Evolutionary conservation across 768 basidiomycete species (phyloP).

Genomic region (Boletus rex-veris): DNA sequence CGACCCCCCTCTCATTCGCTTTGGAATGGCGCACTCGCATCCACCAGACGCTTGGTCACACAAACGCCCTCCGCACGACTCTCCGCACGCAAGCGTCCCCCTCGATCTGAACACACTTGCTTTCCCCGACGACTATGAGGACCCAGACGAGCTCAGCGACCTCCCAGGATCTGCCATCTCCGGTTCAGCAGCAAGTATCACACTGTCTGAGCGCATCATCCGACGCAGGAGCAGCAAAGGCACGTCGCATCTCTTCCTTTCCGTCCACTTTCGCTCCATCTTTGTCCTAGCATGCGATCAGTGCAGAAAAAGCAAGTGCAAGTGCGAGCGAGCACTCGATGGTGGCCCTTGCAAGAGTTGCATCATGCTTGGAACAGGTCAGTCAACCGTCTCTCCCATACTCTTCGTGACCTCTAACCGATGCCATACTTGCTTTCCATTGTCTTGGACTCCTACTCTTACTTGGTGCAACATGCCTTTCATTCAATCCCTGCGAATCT

Average conservation of each 20-base stretch:
- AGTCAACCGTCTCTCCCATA: conserved; percentile 23
- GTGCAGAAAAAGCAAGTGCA: conserved; percentile 87
- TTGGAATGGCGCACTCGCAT: conserved; percentile 23
- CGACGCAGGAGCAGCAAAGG: conserved; percentile 78
- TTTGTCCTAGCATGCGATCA: conserved; percentile 70
- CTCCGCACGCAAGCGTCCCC: conserved; percentile 13
- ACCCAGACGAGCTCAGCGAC: conserved; percentile 51
- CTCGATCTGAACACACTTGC: conserved; percentile 35
- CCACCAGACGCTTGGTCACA: conserved; percentile 21
- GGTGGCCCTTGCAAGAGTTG: conserved; percentile 75
- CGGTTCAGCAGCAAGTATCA: conserved; percentile 18
- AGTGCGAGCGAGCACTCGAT: conserved; percentile 67
- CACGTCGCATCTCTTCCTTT: conserved; percentile 22
- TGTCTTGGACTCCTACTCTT: neutral
- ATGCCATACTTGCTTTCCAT: neutral
- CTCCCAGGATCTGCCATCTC: conserved; percentile 30
- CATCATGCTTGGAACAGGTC: conserved; percentile 66
- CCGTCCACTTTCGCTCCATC: too few species aligned
- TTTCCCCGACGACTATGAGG: conserved; percentile 64
- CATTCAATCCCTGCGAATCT: conserved; percentile 1
- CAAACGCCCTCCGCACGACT: conserved; percentile 15
- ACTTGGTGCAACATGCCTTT: conserved; percentile 2
- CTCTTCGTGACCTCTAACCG: conserved; percentile 8
- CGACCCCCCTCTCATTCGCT: conserved; percentile 19
- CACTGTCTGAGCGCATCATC: conserved; percentile 47